phyloP scores from a whole-genome alignment of 176 grass and related monocot genomes.

The Elymus sibiricus region DNA sequence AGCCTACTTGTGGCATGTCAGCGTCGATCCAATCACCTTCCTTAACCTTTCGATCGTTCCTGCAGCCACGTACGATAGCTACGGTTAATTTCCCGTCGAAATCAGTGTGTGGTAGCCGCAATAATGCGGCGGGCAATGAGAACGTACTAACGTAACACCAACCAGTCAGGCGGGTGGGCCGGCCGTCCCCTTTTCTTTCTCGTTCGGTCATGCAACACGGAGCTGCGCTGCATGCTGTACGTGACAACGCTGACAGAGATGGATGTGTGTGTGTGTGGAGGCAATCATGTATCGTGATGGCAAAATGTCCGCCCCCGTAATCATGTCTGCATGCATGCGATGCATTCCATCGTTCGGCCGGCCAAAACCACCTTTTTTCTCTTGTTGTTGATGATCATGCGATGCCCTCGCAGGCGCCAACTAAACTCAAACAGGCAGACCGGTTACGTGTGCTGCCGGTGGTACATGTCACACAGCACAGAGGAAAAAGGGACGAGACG shows the following conservation, averaged over 20 bases:
- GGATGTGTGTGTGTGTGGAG: background rate
- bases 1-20: constrained; percentile 24
- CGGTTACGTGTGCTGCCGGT: no score
- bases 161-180: background rate
- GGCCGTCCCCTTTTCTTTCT: background rate
- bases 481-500: no score
- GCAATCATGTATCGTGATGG: constrained; percentile 31
- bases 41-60: constrained; percentile 14
- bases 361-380: background rate
- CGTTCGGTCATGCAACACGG: constrained; percentile 10
- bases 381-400: background rate
- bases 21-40: constrained; percentile 2
- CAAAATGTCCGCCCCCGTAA: constrained; percentile 6
- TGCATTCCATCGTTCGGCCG: background rate
- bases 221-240: background rate
- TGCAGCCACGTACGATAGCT: background rate
- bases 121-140: constrained; percentile 24
- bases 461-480: background rate
- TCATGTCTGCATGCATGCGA: constrained; percentile 27
- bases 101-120: constrained; percentile 11
- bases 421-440: background rate
- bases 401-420: background rate
- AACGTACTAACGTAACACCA: constrained; percentile 15
- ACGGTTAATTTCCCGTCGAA: background rate
- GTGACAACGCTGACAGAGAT: constrained; percentile 28